Evolutionary conservation across 176 grass and related monocot genomes (phyloP), one percentile per base, ranked within the genome.

Genomic region (Zoysia japonica): DNA sequence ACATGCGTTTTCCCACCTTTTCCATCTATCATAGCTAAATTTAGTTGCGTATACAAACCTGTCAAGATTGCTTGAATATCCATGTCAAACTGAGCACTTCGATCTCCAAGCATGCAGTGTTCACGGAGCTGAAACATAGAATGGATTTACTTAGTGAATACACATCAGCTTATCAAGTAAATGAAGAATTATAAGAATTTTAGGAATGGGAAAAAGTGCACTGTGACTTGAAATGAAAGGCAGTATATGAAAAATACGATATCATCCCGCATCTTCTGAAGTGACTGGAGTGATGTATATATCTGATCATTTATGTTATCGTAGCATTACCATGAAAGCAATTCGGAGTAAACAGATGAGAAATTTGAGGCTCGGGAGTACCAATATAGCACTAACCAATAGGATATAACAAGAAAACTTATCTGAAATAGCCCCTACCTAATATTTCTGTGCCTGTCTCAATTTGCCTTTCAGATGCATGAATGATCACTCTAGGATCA

Each of bases 61-160:
- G 42, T 56, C 51, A 80, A 48, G 44, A 88, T 84, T 84, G 63
- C 68, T 60, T 84, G 81, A 48, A 84, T 88, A 19, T 88, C 60
- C 87, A 88, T 88, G 47, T 88, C 87, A 13, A 40, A 70, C 9
- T 71, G 65, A 70, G 87, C 81, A 84, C 72, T 65, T 84, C 61
- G 77, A 65, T 89, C 87, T 64, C 53, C 76, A 48, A 84, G 35
- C 5, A 16, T 19, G n/a, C 71, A 49, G 15, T 76, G 70, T 39
- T 80, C 37, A 42, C 4, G 55, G 63, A 52, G 47, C 87, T 88
- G 83, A 14, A 74, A 84, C 11, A 47, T 61, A 61, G 28, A 61
- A 64, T 40, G 54, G 52, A 47, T 54, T 75, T 41, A 66, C 42
- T 39, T 52, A 52, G 61, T 9, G 39, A 44, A 16, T 46, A 9